phyloP scores from a whole-genome alignment of 1,284 basidiomycete species.

The Rhodotorula sp. region DNA sequence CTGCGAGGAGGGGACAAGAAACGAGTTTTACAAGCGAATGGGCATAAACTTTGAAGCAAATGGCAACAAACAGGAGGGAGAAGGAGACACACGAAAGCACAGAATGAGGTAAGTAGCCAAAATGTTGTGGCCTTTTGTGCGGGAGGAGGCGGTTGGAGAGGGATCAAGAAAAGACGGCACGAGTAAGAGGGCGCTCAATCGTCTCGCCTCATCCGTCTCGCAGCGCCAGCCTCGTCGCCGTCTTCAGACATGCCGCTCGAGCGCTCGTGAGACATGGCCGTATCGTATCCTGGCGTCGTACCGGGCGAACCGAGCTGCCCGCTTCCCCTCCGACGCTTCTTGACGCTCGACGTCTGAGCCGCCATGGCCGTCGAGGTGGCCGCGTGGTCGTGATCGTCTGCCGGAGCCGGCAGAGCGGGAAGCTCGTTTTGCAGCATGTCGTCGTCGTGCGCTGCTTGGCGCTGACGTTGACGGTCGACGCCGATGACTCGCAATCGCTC shows the following conservation, averaged over 20 bases:
- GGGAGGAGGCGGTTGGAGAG: not conserved
- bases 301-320: too few species aligned
- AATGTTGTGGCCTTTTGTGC: too few species aligned
- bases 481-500: conserved; percentile 72
- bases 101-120: too few species aligned
- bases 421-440: not conserved
- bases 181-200: not conserved
- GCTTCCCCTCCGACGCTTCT: conserved; percentile 3
- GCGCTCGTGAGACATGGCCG: too few species aligned
- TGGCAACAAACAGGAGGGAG: not conserved
- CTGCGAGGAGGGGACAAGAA: too few species aligned
- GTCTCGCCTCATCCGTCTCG: not conserved
- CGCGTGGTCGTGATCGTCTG: not conserved
- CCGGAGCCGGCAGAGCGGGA: not conserved
- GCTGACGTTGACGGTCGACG: conserved; percentile 59
- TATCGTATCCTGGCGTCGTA: too few species aligned
- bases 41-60: not conserved
- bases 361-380: not conserved
- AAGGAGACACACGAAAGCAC: not conserved
- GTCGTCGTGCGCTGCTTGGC: conserved; percentile 10
- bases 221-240: too few species aligned
- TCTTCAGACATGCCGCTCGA: too few species aligned
- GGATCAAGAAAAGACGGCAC: not conserved
- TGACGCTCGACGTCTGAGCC: not conserved
- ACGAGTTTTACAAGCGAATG: too few species aligned